Evolutionary conservation across 2,329 filamentous ascomycete genomes (phyloP).

Genomic region (Aspergillus pseudonomiae): DNA sequence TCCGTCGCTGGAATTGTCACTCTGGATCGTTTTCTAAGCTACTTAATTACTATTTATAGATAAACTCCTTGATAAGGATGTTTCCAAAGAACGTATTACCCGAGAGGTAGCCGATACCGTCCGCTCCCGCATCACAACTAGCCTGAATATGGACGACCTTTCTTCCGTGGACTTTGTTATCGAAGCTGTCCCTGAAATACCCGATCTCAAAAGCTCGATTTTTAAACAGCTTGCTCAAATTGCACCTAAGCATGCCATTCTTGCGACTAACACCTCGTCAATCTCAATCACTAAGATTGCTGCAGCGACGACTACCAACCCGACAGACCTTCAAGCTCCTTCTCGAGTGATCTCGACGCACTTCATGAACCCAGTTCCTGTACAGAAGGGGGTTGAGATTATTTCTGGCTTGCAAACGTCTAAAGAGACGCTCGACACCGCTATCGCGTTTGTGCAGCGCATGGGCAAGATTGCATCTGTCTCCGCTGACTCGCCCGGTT

Average conservation of each 20-base stretch:
- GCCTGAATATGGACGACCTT: constrained; percentile 75
- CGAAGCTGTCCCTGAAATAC: constrained; percentile 93
- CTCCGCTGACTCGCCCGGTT: constrained; percentile 88
- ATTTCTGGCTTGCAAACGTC: constrained; percentile 94
- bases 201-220: constrained; percentile 82
- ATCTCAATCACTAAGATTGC: constrained; percentile 97
- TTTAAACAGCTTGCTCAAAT: constrained; percentile 81
- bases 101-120: constrained; percentile 77
- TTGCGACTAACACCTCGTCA: constrained; percentile 98
- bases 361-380: constrained; percentile 98
- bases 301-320: constrained; percentile 76
- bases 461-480: constrained; percentile 93
- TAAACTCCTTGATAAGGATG: constrained; percentile 90
- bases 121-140: constrained; percentile 68
- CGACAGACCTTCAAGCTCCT: constrained; percentile 76
- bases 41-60: constrained; percentile 55
- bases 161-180: constrained; percentile 93
- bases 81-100: constrained; percentile 82
- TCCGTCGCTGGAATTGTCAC: neutral
- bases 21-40: neutral
- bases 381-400: constrained; percentile 97
- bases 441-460: constrained; percentile 80
- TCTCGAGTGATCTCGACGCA: constrained; percentile 93
- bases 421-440: constrained; percentile 75
- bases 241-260: constrained; percentile 80